These are phyloP conservation scores for Trichomonascaceae sp. DNA, from an alignment of 1,139 yeast species.

Conservation along the genomic window DNA sequence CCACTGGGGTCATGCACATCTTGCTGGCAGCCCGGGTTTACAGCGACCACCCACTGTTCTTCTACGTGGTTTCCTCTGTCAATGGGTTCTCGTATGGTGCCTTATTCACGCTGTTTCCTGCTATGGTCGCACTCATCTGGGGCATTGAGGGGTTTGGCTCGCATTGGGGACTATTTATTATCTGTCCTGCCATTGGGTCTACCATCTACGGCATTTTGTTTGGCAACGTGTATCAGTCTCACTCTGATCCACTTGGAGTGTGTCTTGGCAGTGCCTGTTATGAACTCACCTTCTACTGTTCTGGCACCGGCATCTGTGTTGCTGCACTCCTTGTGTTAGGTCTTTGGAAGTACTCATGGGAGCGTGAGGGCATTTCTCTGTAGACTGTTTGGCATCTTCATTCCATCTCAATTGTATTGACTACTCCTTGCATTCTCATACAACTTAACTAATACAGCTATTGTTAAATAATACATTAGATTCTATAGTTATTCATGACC, in stretches of 20 bases:
- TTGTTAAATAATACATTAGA: not conserved
- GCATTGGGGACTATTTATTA: conserved; percentile 83
- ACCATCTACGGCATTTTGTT: conserved; percentile 56
- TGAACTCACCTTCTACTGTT: conserved; percentile 13
- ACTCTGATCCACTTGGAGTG: conserved; percentile 6
- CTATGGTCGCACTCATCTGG: conserved; percentile 73
- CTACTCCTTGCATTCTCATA: not conserved
- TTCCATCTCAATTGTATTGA: not conserved
- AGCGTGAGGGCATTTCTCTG: conserved; percentile 7
- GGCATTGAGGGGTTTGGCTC: conserved; percentile 85
- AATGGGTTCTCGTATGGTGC: conserved; percentile 76
- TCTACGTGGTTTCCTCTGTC: conserved; percentile 35
- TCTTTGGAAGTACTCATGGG: conserved; percentile 13
- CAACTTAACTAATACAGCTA: not conserved
- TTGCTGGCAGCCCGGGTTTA: conserved; percentile 25
- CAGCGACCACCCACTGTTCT: conserved; percentile 20
- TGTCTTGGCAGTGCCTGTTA: conserved; percentile 17
- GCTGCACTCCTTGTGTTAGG: conserved; percentile 10
- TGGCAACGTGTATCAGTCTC: conserved; percentile 49
- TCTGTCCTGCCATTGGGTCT: conserved; percentile 85
- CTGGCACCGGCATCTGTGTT: conserved; percentile 13
- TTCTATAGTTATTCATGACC: conserved; percentile 14
- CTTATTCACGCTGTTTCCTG: conserved; percentile 72
- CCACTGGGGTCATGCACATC: conserved; percentile 17
- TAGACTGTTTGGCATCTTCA: too few species aligned